phyloP scores from a whole-genome alignment of 768 basidiomycete genomes.

The Pleurotus ostreatus region DNA sequence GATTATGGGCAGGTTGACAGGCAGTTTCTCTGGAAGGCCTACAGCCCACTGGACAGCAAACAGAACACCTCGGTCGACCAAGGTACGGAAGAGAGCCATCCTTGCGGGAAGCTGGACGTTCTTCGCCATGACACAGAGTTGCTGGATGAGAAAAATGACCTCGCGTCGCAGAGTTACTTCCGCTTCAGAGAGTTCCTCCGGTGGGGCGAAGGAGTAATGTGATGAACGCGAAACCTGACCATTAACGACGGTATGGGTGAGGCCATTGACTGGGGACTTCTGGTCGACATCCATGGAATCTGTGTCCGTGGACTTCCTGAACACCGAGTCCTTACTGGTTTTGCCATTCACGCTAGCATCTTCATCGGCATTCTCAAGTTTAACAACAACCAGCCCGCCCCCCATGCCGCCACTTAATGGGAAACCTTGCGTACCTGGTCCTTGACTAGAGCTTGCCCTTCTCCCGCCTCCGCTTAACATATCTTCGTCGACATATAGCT shows the following conservation, averaged over 20 bases:
- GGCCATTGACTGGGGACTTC: slow-evolving; percentile 17
- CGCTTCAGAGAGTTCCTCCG: slow-evolving; percentile 49
- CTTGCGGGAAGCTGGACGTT: slow-evolving; percentile 89
- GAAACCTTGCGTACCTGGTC: slow-evolving; percentile 5
- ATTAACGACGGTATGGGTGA: slow-evolving; percentile 14
- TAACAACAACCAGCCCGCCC: slow-evolving; percentile 13
- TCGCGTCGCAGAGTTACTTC: slow-evolving; percentile 63
- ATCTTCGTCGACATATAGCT: slow-evolving; percentile 70
- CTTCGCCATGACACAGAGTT: slow-evolving; percentile 94
- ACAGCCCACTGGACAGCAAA: slow-evolving; percentile 94
- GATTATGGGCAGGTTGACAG: slow-evolving; percentile 52
- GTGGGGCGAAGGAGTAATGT: slow-evolving; percentile 51
- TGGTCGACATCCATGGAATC: slow-evolving; percentile 37
- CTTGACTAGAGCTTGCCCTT: slow-evolving; percentile 10
- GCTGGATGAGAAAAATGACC: slow-evolving; percentile 85
- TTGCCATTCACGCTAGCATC: slow-evolving; percentile 14
- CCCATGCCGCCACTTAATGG: slow-evolving; percentile 1
- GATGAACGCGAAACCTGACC: slow-evolving; percentile 13
- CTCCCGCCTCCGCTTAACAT: slow-evolving; percentile 41
- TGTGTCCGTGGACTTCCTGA: slow-evolving; percentile 7
- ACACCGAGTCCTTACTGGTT: neutral
- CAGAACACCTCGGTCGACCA: slow-evolving; percentile 85
- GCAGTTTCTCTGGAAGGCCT: slow-evolving; percentile 56
- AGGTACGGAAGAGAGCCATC: slow-evolving; percentile 77
- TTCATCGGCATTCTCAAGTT: slow-evolving; percentile 36